Evolutionary conservation across 495 filamentous ascomycete species (phyloP).

Genomic region (Articulospora tetracladia): DNA sequence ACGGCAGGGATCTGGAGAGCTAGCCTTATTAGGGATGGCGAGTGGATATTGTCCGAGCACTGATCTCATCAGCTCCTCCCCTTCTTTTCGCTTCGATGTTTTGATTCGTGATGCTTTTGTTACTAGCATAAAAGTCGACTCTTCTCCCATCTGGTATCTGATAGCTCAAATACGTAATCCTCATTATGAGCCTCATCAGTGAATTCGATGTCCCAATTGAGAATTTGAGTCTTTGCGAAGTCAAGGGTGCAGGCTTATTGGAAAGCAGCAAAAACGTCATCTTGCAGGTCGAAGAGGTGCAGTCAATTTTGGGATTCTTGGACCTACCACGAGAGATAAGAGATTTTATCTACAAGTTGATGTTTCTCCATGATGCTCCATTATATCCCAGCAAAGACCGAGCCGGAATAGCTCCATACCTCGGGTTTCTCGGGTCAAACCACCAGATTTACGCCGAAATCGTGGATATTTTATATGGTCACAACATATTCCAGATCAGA

Average conservation of each 20-base stretch:
- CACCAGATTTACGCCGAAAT: slow-evolving; percentile 13
- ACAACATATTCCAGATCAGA: slow-evolving; percentile 16
- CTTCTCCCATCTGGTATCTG: neutral
- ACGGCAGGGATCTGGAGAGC: neutral
- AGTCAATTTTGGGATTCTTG: neutral
- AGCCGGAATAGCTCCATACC: slow-evolving; percentile 3
- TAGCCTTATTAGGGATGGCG: slow-evolving; percentile 1
- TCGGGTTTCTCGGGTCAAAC: slow-evolving; percentile 11
- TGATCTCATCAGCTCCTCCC: neutral
- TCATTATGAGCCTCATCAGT: neutral
- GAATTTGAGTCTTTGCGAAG: neutral
- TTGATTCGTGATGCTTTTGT: neutral
- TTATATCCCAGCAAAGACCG: slow-evolving; percentile 16
- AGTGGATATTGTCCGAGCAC: neutral
- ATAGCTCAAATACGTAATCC: neutral
- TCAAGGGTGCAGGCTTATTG: neutral
- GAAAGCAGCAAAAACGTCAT: neutral
- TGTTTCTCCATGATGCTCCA: neutral
- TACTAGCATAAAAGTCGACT: neutral
- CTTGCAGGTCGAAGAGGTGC: slow-evolving; percentile 6
- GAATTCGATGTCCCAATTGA: neutral
- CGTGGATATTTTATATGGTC: slow-evolving; percentile 12
- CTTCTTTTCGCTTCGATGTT: neutral
- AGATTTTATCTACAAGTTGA: slow-evolving; percentile 9
- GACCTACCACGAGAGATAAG: slow-evolving; percentile 16